A percentile compares a stretch with the other conserved stretches of the same genome.
Evolutionary conservation across 169 alveolate species (phyloP).

Genomic region (Perkinsus marinus): DNA sequence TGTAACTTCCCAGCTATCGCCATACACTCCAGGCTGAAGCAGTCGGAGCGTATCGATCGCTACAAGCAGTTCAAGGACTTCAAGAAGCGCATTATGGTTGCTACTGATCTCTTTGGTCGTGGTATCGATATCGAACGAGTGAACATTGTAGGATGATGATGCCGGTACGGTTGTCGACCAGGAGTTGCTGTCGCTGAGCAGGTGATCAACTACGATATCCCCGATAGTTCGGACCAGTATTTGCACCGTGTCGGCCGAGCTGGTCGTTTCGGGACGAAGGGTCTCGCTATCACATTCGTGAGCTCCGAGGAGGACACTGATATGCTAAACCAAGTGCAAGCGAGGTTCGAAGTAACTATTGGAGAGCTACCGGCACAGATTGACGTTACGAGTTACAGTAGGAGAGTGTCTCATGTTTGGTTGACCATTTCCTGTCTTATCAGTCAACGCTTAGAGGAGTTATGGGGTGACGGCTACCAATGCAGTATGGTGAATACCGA

Average conservation of each 20-base stretch:
- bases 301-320: conserved; percentile 73
- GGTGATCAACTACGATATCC: conserved; percentile 93
- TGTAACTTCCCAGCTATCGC: conserved; percentile 98
- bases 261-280: conserved; percentile 99
- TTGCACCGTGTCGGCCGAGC: conserved; percentile 95
- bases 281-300: conserved; percentile 94
- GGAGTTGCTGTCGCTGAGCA: neutral
- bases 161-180: neutral
- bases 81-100: conserved; percentile 94
- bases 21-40: conserved; percentile 86
- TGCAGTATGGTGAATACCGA: neutral
- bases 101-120: conserved; percentile 99
- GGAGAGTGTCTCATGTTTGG: neutral
- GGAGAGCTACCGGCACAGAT: conserved; percentile 87
- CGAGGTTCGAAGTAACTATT: conserved; percentile 91
- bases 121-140: conserved; percentile 99
- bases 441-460: neutral
- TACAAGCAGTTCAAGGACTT: conserved; percentile 91
- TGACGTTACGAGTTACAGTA: conserved; percentile 70
- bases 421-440: neutral
- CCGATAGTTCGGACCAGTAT: conserved; percentile 71
- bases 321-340: conserved; percentile 87
- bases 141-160: conserved; percentile 72
- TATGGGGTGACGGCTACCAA: neutral
- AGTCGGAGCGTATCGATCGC: conserved; percentile 78